phyloP scores from a whole-genome alignment of 768 basidiomycete genomes.

The Termitomyces titanicus region DNA sequence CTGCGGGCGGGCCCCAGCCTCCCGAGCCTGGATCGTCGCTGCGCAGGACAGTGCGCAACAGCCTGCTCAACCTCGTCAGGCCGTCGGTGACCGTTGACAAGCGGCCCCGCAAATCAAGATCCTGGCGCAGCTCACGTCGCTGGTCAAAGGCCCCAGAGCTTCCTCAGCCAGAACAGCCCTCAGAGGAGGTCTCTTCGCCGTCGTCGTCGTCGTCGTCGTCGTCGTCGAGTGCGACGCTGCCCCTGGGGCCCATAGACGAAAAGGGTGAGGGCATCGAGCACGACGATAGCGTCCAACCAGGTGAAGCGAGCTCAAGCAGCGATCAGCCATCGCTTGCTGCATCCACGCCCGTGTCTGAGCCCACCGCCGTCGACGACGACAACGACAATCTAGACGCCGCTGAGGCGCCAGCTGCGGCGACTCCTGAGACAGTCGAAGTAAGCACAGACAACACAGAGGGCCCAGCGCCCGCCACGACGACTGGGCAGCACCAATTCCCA shows the following conservation, averaged over 20 bases:
- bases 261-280: neutral
- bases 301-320: neutral
- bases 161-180: neutral
- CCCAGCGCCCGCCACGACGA: neutral
- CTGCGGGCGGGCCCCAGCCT: neutral
- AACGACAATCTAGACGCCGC: neutral
- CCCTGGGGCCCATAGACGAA: neutral
- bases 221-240: neutral
- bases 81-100: slow-evolving; percentile 16
- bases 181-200: neutral
- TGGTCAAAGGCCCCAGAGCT: slow-evolving; percentile 6
- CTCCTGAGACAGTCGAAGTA: slow-evolving; percentile 2
- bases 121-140: slow-evolving; percentile 3
- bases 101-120: neutral
- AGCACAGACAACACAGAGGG: neutral
- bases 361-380: neutral
- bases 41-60: slow-evolving; percentile 28
- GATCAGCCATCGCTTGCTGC: neutral
- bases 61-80: slow-evolving; percentile 28
- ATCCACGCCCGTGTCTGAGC: neutral
- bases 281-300: neutral
- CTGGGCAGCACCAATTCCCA: slow-evolving; percentile 43
- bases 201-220: neutral
- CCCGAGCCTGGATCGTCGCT: slow-evolving; percentile 12
- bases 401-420: neutral